These are phyloP conservation scores for Trichophaea hybrida DNA, from an alignment of 2,329 filamentous ascomycete genomes.

Conservation along the genomic window DNA sequence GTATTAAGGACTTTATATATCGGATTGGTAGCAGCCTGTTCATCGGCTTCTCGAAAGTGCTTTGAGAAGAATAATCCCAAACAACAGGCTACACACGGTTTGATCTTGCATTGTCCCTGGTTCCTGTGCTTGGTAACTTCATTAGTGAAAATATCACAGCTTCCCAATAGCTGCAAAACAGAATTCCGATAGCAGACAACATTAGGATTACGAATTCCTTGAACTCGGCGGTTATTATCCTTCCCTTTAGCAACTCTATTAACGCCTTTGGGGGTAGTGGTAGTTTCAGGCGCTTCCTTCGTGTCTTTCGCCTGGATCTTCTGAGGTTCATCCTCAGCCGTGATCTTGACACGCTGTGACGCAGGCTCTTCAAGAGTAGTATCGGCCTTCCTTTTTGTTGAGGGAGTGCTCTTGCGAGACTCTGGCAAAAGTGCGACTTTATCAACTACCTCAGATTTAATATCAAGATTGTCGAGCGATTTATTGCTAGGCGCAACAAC, in stretches of 20 bases:
- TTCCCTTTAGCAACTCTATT: neutral
- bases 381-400: too few species aligned
- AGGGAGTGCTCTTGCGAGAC: too few species aligned
- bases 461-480: too few species aligned
- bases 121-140: slow-evolving; percentile 7
- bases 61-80: slow-evolving; percentile 8
- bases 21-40: neutral
- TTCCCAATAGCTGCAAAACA: slow-evolving; percentile 13
- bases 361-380: too few species aligned
- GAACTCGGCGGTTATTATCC: neutral
- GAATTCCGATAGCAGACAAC: slow-evolving; percentile 21
- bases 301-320: too few species aligned
- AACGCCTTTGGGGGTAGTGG: too few species aligned
- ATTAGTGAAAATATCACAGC: neutral
- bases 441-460: too few species aligned
- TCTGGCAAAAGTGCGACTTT: too few species aligned
- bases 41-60: slow-evolving; percentile 5
- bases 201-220: slow-evolving; percentile 15
- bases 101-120: slow-evolving; percentile 3
- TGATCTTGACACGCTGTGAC: too few species aligned
- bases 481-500: too few species aligned
- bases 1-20: slow-evolving; percentile 1
- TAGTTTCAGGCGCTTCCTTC: too few species aligned
- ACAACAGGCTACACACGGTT: slow-evolving; percentile 12
- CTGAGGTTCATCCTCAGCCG: too few species aligned